phyloP scores from a whole-genome alignment of 371 early-diverging fungal genomes.

The Mortierella sp. region DNA sequence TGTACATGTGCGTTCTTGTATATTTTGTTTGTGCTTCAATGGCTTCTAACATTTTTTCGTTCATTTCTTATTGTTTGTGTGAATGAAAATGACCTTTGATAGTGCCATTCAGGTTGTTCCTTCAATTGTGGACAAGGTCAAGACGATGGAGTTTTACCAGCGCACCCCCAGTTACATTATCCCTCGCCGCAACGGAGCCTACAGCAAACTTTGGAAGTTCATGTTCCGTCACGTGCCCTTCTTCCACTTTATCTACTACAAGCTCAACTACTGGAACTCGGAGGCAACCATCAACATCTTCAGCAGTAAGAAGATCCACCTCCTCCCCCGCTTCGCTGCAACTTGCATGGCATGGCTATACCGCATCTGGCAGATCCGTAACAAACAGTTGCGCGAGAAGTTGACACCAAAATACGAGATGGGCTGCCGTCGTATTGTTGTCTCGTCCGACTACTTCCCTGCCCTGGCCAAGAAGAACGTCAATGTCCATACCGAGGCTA shows the following conservation, averaged over 20 bases:
- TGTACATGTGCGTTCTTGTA: too few species aligned
- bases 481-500: slow-evolving; percentile 59
- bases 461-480: slow-evolving; percentile 64
- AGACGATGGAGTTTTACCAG: slow-evolving; percentile 64
- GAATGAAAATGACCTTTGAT: background rate
- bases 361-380: slow-evolving; percentile 42
- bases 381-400: slow-evolving; percentile 58
- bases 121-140: slow-evolving; percentile 60
- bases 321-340: slow-evolving; percentile 16
- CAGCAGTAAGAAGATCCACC: slow-evolving; percentile 35
- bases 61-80: background rate
- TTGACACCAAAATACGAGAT: slow-evolving; percentile 63
- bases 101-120: slow-evolving; percentile 70
- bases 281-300: slow-evolving; percentile 41
- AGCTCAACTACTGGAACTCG: slow-evolving; percentile 38
- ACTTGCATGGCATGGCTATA: slow-evolving; percentile 29
- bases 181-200: slow-evolving; percentile 50
- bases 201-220: slow-evolving; percentile 43
- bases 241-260: slow-evolving; percentile 43
- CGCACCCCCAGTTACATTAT: slow-evolving; percentile 68
- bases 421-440: slow-evolving; percentile 72
- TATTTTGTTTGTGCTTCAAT: background rate
- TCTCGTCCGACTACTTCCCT: slow-evolving; percentile 64
- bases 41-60: background rate
- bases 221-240: slow-evolving; percentile 62